These are phyloP conservation scores for Aspergillus floridensis DNA, from an alignment of 2,329 filamentous ascomycete species.

Conservation along the genomic window DNA sequence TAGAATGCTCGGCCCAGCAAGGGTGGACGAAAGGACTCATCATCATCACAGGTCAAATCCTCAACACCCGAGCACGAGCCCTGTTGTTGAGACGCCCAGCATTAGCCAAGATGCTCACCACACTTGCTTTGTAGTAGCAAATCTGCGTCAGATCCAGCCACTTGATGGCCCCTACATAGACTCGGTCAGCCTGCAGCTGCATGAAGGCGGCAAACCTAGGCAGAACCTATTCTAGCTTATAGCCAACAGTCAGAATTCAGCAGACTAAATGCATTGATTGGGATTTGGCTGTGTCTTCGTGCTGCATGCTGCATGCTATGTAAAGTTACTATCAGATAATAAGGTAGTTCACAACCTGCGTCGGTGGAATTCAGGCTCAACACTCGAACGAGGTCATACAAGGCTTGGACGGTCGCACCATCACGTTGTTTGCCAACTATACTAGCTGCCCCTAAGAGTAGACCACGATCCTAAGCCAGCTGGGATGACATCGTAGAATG, in stretches of 20 bases:
- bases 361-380: not conserved
- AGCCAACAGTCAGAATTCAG: not conserved
- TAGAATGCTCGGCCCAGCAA: slow-evolving; percentile 24
- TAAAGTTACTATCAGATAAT: not conserved
- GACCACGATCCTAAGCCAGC: not conserved
- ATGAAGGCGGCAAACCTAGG: not conserved
- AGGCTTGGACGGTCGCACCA: not conserved
- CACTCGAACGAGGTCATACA: not conserved
- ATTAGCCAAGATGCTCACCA: not conserved
- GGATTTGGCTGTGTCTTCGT: not conserved
- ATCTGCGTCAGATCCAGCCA: not conserved
- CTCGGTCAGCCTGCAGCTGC: not conserved
- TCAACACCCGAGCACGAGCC: not conserved
- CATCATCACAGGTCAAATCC: not conserved
- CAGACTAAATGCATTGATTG: not conserved
- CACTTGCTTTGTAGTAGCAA: not conserved
- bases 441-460: not conserved
- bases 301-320: not conserved
- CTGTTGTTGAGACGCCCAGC: not conserved
- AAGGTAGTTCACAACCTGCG: not conserved
- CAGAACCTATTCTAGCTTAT: not conserved
- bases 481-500: not conserved
- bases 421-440: not conserved
- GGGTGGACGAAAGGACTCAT: slow-evolving; percentile 7
- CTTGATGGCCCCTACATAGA: not conserved